phyloP scores from a whole-genome alignment of 202 grass and related monocot genomes.

The Dendrocalamus latiflorus region DNA sequence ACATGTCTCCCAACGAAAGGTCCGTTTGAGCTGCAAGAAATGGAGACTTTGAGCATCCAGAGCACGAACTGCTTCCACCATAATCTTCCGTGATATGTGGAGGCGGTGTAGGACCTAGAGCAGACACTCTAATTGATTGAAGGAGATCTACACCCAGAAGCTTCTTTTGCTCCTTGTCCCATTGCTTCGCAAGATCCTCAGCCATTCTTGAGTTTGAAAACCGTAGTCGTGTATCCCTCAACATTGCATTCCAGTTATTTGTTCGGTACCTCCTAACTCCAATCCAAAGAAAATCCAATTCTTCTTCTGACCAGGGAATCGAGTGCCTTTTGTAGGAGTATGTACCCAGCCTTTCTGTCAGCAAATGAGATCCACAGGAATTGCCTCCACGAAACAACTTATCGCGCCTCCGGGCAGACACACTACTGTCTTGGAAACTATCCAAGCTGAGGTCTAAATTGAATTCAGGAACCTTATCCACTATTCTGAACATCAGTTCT shows the following conservation, averaged over 20 bases:
- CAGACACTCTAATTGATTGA: conserved; percentile 33
- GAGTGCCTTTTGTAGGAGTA: conserved; percentile 41
- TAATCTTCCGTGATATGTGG: conserved; percentile 20
- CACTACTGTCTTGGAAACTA: conserved; percentile 17
- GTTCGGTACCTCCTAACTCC: conserved; percentile 82
- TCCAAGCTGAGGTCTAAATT: conserved; percentile 38
- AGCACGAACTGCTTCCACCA: conserved; percentile 29
- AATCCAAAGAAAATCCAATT: conserved; percentile 97
- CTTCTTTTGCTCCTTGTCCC: conserved; percentile 81
- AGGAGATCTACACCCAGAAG: conserved; percentile 42
- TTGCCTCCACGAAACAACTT: conserved; percentile 31
- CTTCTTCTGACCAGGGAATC: conserved; percentile 77
- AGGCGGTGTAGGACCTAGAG: conserved; percentile 3
- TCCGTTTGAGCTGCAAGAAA: conserved; percentile 37
- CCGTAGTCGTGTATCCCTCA: conserved; percentile 55
- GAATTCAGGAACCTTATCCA: conserved; percentile 38
- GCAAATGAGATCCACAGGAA: conserved; percentile 24
- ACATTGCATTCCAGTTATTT: conserved; percentile 76
- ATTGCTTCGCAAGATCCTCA: conserved; percentile 79
- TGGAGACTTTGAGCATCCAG: conserved; percentile 40
- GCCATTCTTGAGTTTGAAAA: conserved; percentile 60
- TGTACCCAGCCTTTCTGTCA: conserved; percentile 30
- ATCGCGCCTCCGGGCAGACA: conserved; percentile 1
- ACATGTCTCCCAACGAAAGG: conserved; percentile 53
- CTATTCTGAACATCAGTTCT: conserved; percentile 36